These are phyloP conservation scores for Helichrysum umbraculigerum DNA, from an alignment of 129 eudicot species.

Conservation along the genomic window DNA sequence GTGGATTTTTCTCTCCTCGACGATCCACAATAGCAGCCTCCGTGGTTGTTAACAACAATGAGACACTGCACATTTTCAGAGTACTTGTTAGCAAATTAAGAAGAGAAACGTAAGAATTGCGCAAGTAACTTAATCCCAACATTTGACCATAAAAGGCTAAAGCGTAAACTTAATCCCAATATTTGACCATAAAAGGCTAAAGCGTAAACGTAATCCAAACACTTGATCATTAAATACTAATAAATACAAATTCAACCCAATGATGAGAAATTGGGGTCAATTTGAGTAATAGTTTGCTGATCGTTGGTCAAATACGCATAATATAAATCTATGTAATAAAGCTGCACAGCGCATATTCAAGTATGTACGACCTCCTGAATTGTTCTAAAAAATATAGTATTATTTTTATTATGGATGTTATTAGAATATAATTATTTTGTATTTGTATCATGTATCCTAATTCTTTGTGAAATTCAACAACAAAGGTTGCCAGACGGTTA, in stretches of 20 bases:
- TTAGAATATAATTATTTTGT: neutral
- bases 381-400: neutral
- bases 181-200: neutral
- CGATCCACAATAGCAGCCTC: constrained; percentile 68
- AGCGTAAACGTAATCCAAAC: neutral
- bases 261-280: neutral
- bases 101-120: neutral
- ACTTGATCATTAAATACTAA: neutral
- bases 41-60: constrained; percentile 71
- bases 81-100: neutral
- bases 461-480: neutral
- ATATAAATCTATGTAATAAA: neutral
- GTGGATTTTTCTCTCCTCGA: constrained; percentile 67
- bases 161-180: neutral
- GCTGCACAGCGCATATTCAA: neutral
- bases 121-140: neutral
- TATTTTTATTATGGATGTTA: no score
- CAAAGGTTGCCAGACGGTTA: neutral
- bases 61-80: constrained; percentile 49
- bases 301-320: neutral
- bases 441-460: neutral
- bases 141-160: neutral
- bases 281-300: neutral
- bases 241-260: neutral
- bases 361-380: neutral